These are phyloP conservation scores for Colletotrichum orchidophilum DNA, from an alignment of 2,329 filamentous ascomycete species.

Conservation along the genomic window DNA sequence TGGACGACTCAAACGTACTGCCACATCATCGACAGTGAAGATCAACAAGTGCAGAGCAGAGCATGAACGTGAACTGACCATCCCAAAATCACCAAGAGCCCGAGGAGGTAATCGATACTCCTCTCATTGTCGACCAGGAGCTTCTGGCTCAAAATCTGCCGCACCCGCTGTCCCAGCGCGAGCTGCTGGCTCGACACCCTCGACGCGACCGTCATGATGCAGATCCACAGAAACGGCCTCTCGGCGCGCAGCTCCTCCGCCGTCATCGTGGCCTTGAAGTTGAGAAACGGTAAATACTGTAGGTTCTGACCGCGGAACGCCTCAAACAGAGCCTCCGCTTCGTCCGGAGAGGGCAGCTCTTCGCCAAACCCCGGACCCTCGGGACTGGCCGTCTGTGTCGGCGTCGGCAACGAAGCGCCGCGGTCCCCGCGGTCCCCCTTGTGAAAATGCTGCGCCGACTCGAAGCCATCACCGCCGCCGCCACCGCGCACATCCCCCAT, in stretches of 20 bases:
- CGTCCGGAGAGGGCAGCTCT: constrained; percentile 17
- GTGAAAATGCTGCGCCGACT: neutral
- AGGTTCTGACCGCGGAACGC: constrained; percentile 39
- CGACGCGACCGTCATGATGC: constrained; percentile 45
- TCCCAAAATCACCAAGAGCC: constrained; percentile 39
- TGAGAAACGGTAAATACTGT: constrained; percentile 41
- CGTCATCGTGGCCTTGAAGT: constrained; percentile 34
- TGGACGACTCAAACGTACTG: no score
- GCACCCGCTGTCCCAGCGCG: constrained; percentile 37
- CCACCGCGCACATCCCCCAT: neutral
- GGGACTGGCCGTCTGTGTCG: constrained; percentile 21
- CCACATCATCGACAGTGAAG: no score
- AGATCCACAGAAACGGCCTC: constrained; percentile 50
- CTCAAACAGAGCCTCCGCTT: constrained; percentile 30
- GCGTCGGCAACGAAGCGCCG: constrained; percentile 13
- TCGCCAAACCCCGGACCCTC: constrained; percentile 12
- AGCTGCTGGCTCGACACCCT: constrained; percentile 37
- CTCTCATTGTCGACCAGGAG: constrained; percentile 38
- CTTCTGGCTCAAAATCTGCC: constrained; percentile 38
- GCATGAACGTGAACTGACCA: constrained; percentile 34
- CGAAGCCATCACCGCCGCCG: neutral
- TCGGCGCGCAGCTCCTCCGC: constrained; percentile 40
- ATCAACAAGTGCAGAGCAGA: neutral
- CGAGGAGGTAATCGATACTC: constrained; percentile 42
- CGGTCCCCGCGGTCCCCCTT: neutral